Conservation (phyloP, 2,329 filamentous ascomycete species). For the Fulvia fulva region DNA sequence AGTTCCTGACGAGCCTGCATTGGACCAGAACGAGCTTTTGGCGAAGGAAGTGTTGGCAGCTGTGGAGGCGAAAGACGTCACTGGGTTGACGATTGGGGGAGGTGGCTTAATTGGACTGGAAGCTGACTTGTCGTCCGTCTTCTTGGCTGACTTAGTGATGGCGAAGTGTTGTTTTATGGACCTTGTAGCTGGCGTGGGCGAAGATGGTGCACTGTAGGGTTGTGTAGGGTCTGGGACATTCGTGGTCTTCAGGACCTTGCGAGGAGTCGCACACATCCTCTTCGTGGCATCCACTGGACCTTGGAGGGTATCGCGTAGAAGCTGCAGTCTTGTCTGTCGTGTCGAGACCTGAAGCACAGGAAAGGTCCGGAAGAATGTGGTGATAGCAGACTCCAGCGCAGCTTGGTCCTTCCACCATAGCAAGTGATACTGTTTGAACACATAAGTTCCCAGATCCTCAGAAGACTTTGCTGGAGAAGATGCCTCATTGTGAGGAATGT, state of each 20-base stretch:
- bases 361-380: neutral
- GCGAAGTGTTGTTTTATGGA: slow-evolving; percentile 6
- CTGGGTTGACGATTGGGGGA: neutral
- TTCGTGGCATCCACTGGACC: neutral
- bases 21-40: slow-evolving; percentile 10
- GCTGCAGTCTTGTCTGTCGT: neutral
- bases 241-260: neutral
- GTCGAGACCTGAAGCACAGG: neutral
- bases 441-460: neutral
- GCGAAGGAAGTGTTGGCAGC: slow-evolving; percentile 2
- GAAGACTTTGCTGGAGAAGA: neutral
- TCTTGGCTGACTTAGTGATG: neutral
- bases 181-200: neutral
- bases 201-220: neutral
- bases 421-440: slow-evolving; percentile 1
- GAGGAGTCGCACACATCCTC: neutral
- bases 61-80: slow-evolving; percentile 2
- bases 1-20: neutral
- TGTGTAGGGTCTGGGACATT: neutral
- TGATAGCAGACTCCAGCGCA: slow-evolving; percentile 1
- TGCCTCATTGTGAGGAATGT: neutral
- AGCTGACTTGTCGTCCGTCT: neutral
- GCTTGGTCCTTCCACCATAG: slow-evolving; percentile 9
- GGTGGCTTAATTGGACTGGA: neutral
- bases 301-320: neutral